Evolutionary conservation across 2,329 filamentous ascomycete genomes (phyloP).

Genomic region (Fusarium xylarioides): DNA sequence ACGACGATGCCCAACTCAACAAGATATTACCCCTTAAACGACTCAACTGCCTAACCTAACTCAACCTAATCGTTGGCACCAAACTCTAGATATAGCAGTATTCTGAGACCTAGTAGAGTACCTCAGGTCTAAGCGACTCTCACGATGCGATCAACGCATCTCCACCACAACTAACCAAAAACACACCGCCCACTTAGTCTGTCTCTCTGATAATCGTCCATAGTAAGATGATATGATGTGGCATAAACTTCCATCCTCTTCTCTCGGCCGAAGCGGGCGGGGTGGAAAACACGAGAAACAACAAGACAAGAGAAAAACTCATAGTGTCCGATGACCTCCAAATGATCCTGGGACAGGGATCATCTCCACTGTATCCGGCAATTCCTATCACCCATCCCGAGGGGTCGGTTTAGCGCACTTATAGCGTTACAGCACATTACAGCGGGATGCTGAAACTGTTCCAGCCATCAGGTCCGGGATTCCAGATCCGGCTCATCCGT

Average conservation of each 20-base stretch:
- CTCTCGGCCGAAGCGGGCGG: conserved; percentile 32
- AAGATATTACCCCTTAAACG: background rate
- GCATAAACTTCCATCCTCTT: conserved; percentile 19
- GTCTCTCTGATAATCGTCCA: background rate
- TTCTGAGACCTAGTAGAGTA: background rate
- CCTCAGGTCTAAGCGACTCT: background rate
- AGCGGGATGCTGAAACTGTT: conserved; percentile 30
- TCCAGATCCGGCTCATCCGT: conserved; percentile 42
- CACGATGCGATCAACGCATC: conserved; percentile 18
- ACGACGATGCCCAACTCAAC: conserved; percentile 16
- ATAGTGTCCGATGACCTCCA: conserved; percentile 40
- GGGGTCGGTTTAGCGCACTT: conserved; percentile 34
- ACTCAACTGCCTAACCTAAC: background rate
- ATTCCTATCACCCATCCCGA: conserved; percentile 6
- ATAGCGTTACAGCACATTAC: conserved; percentile 3
- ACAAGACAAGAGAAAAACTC: conserved; percentile 5
- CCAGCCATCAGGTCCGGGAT: conserved; percentile 42
- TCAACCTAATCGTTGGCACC: background rate
- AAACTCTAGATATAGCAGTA: background rate
- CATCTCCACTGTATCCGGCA: conserved; percentile 12
- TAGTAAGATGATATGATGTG: conserved; percentile 38
- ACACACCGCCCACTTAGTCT: conserved; percentile 22
- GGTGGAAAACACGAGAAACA: conserved; percentile 17
- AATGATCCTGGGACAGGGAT: conserved; percentile 24
- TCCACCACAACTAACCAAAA: background rate